Evolutionary conservation across 2,329 filamentous ascomycete species (phyloP).

Genomic region (Penicillium rolfsii): DNA sequence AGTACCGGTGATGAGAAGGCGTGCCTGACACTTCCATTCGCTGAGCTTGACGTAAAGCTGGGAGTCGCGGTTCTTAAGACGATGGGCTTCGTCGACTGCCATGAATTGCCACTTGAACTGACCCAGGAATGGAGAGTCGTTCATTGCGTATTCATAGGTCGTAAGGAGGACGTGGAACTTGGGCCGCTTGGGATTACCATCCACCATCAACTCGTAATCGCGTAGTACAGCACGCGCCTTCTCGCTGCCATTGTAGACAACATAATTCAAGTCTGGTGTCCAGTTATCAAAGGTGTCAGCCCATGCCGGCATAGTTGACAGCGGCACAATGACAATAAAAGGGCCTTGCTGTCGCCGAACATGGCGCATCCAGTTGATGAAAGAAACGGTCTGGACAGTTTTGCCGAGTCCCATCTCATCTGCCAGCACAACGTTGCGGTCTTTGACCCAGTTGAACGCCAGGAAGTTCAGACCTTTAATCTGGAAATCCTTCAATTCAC

Average conservation of each 20-base stretch:
- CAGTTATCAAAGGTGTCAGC: conserved; percentile 96
- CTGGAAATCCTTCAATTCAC: conserved; percentile 89
- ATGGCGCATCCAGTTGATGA: conserved; percentile 95
- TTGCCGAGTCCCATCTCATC: conserved; percentile 99
- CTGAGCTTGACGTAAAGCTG: conserved; percentile 85
- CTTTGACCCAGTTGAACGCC: conserved; percentile 91
- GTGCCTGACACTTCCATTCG: conserved; percentile 84
- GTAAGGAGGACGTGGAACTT: conserved; percentile 98
- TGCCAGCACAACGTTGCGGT: conserved; percentile 93
- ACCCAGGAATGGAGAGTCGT: conserved; percentile 80
- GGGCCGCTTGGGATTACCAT: conserved; percentile 82
- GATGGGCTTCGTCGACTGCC: conserved; percentile 94
- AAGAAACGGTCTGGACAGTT: conserved; percentile 95
- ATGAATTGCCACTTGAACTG: conserved; percentile 98
- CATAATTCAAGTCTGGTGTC: conserved; percentile 95
- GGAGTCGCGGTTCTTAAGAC: conserved; percentile 93
- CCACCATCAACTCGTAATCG: conserved; percentile 84
- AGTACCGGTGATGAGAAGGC: conserved; percentile 92
- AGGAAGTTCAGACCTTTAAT: conserved; percentile 93
- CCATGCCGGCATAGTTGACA: conserved; percentile 98
- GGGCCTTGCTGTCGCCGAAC: conserved; percentile 87
- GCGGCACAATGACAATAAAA: conserved; percentile 93
- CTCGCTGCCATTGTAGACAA: conserved; percentile 92
- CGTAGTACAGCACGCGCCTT: conserved; percentile 83
- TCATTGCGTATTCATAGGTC: conserved; percentile 94